These are phyloP conservation scores for Yamadazyma epiphylla DNA, from an alignment of 1,139 yeast genomes.

Conservation along the genomic window DNA sequence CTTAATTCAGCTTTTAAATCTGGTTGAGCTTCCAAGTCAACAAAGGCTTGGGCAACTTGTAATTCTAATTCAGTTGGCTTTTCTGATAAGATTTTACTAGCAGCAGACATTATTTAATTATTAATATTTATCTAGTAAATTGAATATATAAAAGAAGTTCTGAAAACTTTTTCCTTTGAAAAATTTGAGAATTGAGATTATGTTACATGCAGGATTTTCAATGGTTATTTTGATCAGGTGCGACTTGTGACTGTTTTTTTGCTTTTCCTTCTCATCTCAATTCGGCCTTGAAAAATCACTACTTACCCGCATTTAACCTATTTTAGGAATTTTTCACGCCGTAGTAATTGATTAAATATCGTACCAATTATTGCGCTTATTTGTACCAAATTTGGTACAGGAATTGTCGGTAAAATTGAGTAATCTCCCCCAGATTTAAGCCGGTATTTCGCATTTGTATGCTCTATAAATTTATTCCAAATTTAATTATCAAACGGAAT, in stretches of 20 bases:
- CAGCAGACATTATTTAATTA: constrained; percentile 69
- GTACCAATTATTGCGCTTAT: no score
- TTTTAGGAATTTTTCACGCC: no score
- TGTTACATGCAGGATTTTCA: neutral
- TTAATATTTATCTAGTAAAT: constrained; percentile 2
- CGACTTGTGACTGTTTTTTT: constrained; percentile 3
- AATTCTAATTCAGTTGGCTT: constrained; percentile 98
- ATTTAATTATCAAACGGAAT: neutral
- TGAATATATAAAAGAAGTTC: constrained; percentile 1
- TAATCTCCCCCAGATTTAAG: no score
- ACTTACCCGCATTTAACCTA: no score
- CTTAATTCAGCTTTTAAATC: constrained; percentile 98
- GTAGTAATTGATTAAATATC: no score
- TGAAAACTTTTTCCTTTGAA: constrained; percentile 3
- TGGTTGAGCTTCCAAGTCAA: constrained; percentile 93
- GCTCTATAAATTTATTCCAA: neutral
- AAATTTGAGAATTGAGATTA: constrained; percentile 1
- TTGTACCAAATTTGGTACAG: no score
- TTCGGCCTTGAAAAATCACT: no score
- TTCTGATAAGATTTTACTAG: constrained; percentile 87
- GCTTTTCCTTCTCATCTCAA: neutral
- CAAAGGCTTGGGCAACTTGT: constrained; percentile 98
- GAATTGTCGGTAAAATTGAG: no score
- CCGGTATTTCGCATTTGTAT: neutral
- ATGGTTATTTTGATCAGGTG: constrained; percentile 2